Base-by-base conservation (phyloP, 2,329 filamentous ascomycete species). In the Paecilomyces variotii region DNA sequence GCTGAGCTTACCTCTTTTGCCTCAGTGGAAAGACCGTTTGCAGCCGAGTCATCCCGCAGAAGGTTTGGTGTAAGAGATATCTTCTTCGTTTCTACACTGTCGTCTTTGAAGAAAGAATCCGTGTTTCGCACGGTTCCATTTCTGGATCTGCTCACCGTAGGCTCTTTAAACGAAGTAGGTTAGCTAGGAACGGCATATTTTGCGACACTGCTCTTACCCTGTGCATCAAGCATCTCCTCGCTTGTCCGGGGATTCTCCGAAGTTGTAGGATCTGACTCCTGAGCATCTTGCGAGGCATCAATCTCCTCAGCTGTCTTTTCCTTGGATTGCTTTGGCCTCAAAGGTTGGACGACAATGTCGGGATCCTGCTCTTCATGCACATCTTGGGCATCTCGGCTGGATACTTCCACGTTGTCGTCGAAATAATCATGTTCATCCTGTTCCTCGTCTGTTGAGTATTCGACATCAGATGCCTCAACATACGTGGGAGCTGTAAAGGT, bases 91-190 rank as follows among this genome's bases (percentile, higher is more conserved):
- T 97, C 94, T 39, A 91, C 88, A 32, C 85, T 91, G 69, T 99
- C 93, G 69, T 97, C 94, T 74, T 91, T 96, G 80, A 97, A 97
- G 80, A 97, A 97, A 0, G 93, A 96, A 74, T 97, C 93, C 3
- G 91, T 93, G 70, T 95, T 95, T 63, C 93, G 85, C 52, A 96
- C 83, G 25, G 89, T 93, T 50, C 91, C 91, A 66, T 96, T 95
- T 63, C 88, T 85, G 35, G 90, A 91, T 70, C 87, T 72, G 69
- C 70, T 77, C 65, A 72, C 66, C 25, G 64, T 67, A 54, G 65
- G 64, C 63, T 69, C 68, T 64, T 63, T 65, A 66, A 55, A 63
- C 30, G 57, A 56, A n/a, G 52, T 72, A 52, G 66, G 66, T 53
- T 50, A 59, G 27, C 19, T 5, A 53, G 11, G 25, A 53, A 19